Evolutionary conservation across 2,329 filamentous ascomycete genomes (phyloP), one percentile per base, ranked within the genome.

Genomic region (Diplodia sapinea): DNA sequence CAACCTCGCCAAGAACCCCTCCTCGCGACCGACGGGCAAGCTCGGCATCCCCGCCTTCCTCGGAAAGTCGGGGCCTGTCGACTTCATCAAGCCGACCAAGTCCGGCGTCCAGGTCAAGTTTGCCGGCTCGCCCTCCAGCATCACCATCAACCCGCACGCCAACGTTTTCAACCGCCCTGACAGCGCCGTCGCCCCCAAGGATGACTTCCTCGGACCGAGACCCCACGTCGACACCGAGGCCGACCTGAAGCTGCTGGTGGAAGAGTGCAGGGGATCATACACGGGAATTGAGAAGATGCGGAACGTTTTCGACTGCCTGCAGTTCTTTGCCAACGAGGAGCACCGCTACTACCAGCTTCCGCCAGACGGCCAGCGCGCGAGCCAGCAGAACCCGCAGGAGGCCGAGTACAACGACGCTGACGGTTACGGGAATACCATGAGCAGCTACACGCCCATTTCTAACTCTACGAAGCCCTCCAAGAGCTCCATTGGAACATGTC

Each of bases 121-220:
- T 68, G 74, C 78, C 50, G 77, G 79, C 68, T 75, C 79, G 69
- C 71, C 77, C 69, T 78, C 77, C 70, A 76, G 77, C 31, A 75
- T 81, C 69, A 83, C 81, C 66, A 83, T 84, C 73, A 84, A 84
- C 69, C 79, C 81, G 12, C 76, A 84, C 73, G 83, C 82, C 70
- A 85, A 85, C 75, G 83, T 84, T 76, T 85, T 84, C 75, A 84
- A 86, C 71, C 78, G 84, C 56, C 84, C 84, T 9, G 77, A 82
- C 68, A 84, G 81, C 69, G 79, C 83, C 31, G 83, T 85, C 63
- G 76, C 79, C 50, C 76, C 80, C 61, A 83, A 82, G 71, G 85
- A 86, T 73, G 83, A 84, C 71, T 87, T 81, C 71, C 73, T 85
- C 68, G 84, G 84, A 3, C 76, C 78, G 40, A 79, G 85, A 57